Percentiles rank a stretch among this genome's conserved stretches.
These are phyloP conservation scores for Saccharomyces hybrid DNA, from an alignment of 1,139 yeast genomes.

Conservation along the genomic window DNA sequence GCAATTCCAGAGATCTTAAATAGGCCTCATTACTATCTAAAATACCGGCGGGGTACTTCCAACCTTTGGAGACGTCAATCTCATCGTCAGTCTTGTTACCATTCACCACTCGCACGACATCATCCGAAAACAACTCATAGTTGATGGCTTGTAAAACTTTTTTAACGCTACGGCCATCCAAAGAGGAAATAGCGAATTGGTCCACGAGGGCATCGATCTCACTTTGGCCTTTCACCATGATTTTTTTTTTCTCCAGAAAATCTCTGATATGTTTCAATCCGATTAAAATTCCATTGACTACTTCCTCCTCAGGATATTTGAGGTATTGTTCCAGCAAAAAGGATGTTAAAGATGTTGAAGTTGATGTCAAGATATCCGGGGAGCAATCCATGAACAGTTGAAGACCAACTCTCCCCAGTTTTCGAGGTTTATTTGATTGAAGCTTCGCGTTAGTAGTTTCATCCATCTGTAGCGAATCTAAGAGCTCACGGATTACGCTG, in stretches of 20 bases:
- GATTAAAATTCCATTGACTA: slow-evolving; percentile 11
- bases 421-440: slow-evolving; percentile 9
- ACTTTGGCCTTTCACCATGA: slow-evolving; percentile 9
- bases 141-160: slow-evolving; percentile 19
- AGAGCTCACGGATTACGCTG: slow-evolving; percentile 17
- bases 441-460: slow-evolving; percentile 10
- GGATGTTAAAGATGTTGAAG: slow-evolving; percentile 17
- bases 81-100: slow-evolving; percentile 25
- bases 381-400: slow-evolving; percentile 23
- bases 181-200: slow-evolving; percentile 10
- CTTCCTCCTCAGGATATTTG: slow-evolving; percentile 14
- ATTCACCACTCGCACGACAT: slow-evolving; percentile 25
- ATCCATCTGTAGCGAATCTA: slow-evolving; percentile 17
- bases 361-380: slow-evolving; percentile 15
- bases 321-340: slow-evolving; percentile 17
- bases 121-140: slow-evolving; percentile 25
- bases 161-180: slow-evolving; percentile 7
- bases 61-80: slow-evolving; percentile 27
- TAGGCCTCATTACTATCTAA: slow-evolving; percentile 25
- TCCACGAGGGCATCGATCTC: slow-evolving; percentile 19
- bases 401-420: slow-evolving; percentile 24
- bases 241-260: slow-evolving; percentile 13
- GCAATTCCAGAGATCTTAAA: slow-evolving; percentile 22
- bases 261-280: slow-evolving; percentile 14
- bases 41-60: slow-evolving; percentile 26